A percentile compares a stretch with the other conserved stretches of the same genome.
Conservation (phyloP, 768 basidiomycete species). For the Pleurotus pulmonarius region DNA sequence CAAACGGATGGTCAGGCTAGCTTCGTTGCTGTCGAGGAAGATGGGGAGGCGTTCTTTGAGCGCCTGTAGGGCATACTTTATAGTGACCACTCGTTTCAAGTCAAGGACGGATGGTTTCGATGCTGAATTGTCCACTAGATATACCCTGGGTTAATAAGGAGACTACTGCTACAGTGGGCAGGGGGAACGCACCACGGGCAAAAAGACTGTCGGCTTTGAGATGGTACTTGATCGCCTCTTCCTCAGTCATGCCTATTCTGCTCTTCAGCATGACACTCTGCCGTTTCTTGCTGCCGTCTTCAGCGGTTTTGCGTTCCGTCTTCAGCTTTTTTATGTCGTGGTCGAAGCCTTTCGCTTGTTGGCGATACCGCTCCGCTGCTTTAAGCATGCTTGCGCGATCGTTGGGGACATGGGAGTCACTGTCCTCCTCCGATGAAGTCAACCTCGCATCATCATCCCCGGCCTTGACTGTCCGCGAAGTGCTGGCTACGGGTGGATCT, state of each 20-base stretch:
- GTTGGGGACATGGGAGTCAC: not conserved
- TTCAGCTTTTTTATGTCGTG: not conserved
- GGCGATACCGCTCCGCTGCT: not conserved
- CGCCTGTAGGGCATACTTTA: not conserved
- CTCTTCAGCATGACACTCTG: not conserved
- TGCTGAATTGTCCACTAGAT: not conserved
- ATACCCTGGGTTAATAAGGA: not conserved
- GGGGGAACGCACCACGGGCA: not conserved
- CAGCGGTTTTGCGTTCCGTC: not conserved
- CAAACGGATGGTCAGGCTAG: not conserved
- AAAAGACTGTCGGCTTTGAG: slow-evolving; percentile 1
- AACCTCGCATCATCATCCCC: not conserved
- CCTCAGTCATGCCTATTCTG: not conserved
- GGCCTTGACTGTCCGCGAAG: not conserved
- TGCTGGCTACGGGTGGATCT: not conserved
- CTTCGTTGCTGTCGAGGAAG: not conserved
- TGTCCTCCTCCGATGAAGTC: not conserved
- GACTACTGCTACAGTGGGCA: too few relatives aligned
- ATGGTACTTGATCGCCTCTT: not conserved
- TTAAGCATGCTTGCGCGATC: not conserved
- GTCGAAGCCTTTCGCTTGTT: not conserved
- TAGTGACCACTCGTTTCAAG: not conserved
- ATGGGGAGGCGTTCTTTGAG: not conserved
- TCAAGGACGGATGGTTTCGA: not conserved
- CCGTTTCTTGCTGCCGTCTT: not conserved